Evolutionary conservation across 352 stramenopile genomes (phyloP).

Genomic region (Globisporangium ultimum): DNA sequence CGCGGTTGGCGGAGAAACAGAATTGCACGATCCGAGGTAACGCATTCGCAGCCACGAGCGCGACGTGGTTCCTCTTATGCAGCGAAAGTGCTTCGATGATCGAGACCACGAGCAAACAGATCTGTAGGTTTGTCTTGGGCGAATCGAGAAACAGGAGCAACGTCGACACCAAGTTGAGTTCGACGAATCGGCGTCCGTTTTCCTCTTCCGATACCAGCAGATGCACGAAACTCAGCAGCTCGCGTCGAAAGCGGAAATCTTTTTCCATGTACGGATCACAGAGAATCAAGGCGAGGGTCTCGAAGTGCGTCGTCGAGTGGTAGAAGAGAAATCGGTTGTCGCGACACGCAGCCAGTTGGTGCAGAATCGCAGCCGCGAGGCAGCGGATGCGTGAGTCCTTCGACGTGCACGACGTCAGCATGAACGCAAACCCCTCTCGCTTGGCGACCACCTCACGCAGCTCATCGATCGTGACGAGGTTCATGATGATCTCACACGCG

Average conservation of each 20-base stretch:
- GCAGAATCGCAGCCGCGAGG: slow-evolving; percentile 51
- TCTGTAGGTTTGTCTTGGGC: slow-evolving; percentile 27
- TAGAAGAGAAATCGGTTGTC: slow-evolving; percentile 67
- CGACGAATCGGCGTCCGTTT: slow-evolving; percentile 54
- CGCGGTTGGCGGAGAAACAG: slow-evolving; percentile 31
- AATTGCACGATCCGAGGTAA: slow-evolving; percentile 50
- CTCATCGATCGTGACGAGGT: slow-evolving; percentile 58
- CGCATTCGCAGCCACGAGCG: slow-evolving; percentile 41
- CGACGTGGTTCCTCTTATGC: slow-evolving; percentile 48
- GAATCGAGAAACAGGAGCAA: slow-evolving; percentile 51
- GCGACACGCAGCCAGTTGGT: slow-evolving; percentile 45
- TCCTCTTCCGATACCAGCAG: slow-evolving; percentile 55
- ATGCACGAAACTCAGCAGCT: slow-evolving; percentile 63
- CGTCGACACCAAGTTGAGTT: slow-evolving; percentile 45
- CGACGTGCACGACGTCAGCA: slow-evolving; percentile 56
- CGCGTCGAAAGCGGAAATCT: slow-evolving; percentile 47
- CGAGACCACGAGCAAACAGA: slow-evolving; percentile 48
- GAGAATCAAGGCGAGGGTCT: slow-evolving; percentile 43
- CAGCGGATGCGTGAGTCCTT: slow-evolving; percentile 56
- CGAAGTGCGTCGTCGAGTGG: slow-evolving; percentile 47
- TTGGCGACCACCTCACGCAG: slow-evolving; percentile 59
- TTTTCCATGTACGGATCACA: slow-evolving; percentile 69
- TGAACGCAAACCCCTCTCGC: slow-evolving; percentile 60
- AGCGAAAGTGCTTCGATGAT: slow-evolving; percentile 54
- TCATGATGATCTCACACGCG: slow-evolving; percentile 57